These are phyloP conservation scores for Candida schatavii DNA, from an alignment of 805 yeast species.

Conservation along the genomic window DNA sequence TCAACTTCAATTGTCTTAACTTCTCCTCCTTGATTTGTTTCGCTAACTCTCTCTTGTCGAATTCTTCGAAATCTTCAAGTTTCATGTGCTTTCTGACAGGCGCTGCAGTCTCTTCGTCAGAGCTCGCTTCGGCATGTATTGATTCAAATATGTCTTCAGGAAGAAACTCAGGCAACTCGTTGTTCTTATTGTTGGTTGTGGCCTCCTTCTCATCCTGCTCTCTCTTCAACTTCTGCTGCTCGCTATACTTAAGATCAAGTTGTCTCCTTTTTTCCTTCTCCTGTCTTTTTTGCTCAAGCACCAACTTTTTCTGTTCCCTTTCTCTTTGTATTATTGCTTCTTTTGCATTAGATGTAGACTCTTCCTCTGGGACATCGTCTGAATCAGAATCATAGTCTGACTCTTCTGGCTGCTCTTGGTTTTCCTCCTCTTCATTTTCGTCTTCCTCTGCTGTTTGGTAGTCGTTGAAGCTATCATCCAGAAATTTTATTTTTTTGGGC, in stretches of 20 bases:
- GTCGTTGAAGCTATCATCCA: conserved; percentile 21
- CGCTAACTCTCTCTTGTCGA: conserved; percentile 20
- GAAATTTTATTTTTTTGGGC: conserved; percentile 27
- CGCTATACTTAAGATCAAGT: conserved; percentile 26
- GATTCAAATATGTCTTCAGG: conserved; percentile 39
- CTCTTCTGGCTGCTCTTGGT: conserved; percentile 18
- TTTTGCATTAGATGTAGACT: conserved; percentile 29
- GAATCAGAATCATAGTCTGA: conserved; percentile 16
- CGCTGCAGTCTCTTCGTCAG: conserved; percentile 4
- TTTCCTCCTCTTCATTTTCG: conserved; percentile 8
- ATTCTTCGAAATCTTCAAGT: conserved; percentile 30
- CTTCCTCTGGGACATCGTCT: conserved; percentile 46
- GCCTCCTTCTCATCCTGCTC: conserved; percentile 11
- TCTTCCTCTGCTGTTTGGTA: conserved; percentile 17
- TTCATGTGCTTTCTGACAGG: conserved; percentile 28
- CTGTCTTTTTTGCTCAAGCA: conserved; percentile 21
- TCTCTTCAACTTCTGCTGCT: conserved; percentile 34
- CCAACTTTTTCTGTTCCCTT: conserved; percentile 18
- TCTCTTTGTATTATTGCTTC: conserved; percentile 24
- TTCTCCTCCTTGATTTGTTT: conserved; percentile 35
- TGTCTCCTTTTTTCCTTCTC: conserved; percentile 37
- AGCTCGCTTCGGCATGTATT: conserved; percentile 11
- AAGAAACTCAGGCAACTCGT: conserved; percentile 37
- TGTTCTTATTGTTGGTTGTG: too few species aligned
- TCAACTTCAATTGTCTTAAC: conserved; percentile 21